phyloP scores from a whole-genome alignment of 129 eudicot species.

The Glebionis coronaria region DNA sequence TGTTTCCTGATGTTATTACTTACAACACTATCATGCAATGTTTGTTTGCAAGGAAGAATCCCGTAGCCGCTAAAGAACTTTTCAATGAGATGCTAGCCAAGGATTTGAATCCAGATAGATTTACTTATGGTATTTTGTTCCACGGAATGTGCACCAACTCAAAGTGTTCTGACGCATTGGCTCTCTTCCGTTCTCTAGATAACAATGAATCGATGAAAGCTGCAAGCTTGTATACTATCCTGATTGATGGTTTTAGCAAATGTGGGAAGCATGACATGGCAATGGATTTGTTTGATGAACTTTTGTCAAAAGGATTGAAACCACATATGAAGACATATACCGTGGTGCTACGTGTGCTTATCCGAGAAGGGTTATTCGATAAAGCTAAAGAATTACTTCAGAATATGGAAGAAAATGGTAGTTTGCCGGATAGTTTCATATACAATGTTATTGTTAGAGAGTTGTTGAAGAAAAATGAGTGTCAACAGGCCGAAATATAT shows the following conservation, averaged over 20 bases:
- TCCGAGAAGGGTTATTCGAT: constrained; percentile 15
- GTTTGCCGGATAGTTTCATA: constrained; percentile 19
- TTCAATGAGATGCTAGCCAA: no score
- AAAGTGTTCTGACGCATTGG: no score
- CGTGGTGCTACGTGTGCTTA: constrained; percentile 15
- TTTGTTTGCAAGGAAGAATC: no score
- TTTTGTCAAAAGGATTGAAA: constrained; percentile 22
- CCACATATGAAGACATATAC: constrained; percentile 29
- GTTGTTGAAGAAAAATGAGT: constrained; percentile 22
- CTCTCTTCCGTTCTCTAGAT: no score
- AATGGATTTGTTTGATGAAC: constrained; percentile 18
- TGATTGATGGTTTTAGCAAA: constrained; percentile 25
- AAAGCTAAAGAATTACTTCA: constrained; percentile 20
- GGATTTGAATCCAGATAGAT: no score
- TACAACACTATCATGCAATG: no score
- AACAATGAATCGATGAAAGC: no score
- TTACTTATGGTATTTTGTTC: no score
- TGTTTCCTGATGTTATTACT: no score
- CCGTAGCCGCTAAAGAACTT: no score
- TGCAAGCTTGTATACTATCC: background rate
- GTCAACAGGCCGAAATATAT: constrained; percentile 14
- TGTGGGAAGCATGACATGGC: constrained; percentile 21
- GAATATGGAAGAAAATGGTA: constrained; percentile 29
- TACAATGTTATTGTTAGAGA: constrained; percentile 27
- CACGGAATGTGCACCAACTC: no score